Base-by-base conservation (phyloP, 768 basidiomycete species). In the Boletus rubescentipes region DNA sequence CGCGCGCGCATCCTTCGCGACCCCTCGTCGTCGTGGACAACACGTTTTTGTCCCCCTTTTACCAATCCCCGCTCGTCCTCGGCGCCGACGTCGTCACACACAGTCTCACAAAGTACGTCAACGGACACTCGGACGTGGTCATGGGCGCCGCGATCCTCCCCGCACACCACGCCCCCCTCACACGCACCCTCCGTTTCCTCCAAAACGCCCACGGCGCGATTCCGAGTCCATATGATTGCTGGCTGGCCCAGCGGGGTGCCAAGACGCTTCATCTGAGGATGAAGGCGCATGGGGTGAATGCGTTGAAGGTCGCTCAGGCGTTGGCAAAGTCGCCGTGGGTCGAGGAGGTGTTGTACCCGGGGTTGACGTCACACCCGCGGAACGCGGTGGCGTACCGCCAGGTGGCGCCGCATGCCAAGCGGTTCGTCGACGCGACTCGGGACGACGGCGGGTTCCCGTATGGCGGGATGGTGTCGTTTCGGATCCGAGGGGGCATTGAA, bases 21-120 rank as follows among this genome's bases (percentile, higher is more conserved):
- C 94, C 95, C 0, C 75, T 93, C 29, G 82, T 99, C 14, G 81
- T 95, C 43, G 89, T 98, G 41, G 95, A 98, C 77, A 93, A 91
- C 75, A 97, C 94, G 21, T 97, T 96, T 81, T 79, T 93, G 37
- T 95, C 93, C 0, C 92, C 96, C 0, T 98, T 85, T 75, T 98
- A 88, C 76, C 81, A 85, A 36, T 92, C 91, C 0, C 95, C 95
- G 0, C 84, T 98, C 32, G 79, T 88, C 51, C 86, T 82, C 26
- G 84, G 88, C 14, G 96, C 93, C 14, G 93, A 96, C 67, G 75
- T 97, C 60, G 90, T 93, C 60, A 57, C 93, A 5, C 93, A 97
- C 76, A 81, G 78, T 21, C 76, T 94, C 38, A 92, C 87, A 0
- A 97, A 98, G 72, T 97, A 96, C 75, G 77, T 96, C 65, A 91